A percentile compares a stretch with the other conserved stretches of the same genome.
These are phyloP conservation scores for Sporobolomyces pararoseus DNA, from an alignment of 768 basidiomycete species.

Conservation along the genomic window DNA sequence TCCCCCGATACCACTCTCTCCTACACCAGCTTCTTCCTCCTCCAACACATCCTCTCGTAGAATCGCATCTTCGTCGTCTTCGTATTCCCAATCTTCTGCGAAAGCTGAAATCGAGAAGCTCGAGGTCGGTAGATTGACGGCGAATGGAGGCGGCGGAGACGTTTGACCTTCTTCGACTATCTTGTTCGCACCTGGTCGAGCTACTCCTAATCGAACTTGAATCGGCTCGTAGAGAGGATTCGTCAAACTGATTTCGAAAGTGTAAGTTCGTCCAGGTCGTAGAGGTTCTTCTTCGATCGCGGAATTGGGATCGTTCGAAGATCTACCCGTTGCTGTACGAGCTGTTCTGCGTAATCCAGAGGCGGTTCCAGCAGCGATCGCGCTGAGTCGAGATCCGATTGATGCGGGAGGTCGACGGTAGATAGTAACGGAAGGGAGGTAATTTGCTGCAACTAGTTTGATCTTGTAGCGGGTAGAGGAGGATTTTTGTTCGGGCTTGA, in stretches of 20 bases:
- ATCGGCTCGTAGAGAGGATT: constrained; percentile 97
- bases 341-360: constrained; percentile 28
- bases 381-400: constrained; percentile 33
- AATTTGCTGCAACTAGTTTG: constrained; percentile 91
- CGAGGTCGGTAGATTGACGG: constrained; percentile 70
- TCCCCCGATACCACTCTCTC: constrained; percentile 50
- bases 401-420: constrained; percentile 50
- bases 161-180: constrained; percentile 45
- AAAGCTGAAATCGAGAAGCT: constrained; percentile 81
- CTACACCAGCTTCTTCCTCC: constrained; percentile 47
- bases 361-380: constrained; percentile 38
- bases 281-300: constrained; percentile 50
- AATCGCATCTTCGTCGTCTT: constrained; percentile 70
- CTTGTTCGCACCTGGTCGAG: constrained; percentile 43
- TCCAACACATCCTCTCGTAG: constrained; percentile 53
- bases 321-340: constrained; percentile 52
- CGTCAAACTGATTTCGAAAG: constrained; percentile 82
- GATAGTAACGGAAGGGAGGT: constrained; percentile 79
- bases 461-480: constrained; percentile 93
- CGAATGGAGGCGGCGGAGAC: constrained; percentile 63
- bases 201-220: constrained; percentile 74
- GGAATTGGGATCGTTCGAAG: constrained; percentile 48
- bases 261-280: constrained; percentile 73
- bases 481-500: constrained; percentile 96
- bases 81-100: constrained; percentile 97